These are phyloP conservation scores for Actinomucor elegans DNA, from an alignment of 371 early-diverging fungal species.

Conservation along the genomic window DNA sequence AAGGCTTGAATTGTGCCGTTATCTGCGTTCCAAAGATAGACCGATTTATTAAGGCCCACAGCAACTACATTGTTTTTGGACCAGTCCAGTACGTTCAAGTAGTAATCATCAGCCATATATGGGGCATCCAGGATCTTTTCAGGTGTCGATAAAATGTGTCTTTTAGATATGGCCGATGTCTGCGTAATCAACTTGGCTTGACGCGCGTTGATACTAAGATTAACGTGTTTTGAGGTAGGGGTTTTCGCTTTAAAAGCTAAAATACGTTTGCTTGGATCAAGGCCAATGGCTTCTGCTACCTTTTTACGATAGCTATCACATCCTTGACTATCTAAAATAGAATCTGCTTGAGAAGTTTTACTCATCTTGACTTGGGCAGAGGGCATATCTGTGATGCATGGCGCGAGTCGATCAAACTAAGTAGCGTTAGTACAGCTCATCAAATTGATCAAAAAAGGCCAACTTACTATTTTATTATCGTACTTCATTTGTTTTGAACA, in stretches of 20 bases:
- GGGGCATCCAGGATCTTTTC: constrained; percentile 90
- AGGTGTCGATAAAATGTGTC: constrained; percentile 70
- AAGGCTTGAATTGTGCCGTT: constrained; percentile 75
- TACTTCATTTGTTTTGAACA: constrained; percentile 1
- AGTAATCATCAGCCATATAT: constrained; percentile 94
- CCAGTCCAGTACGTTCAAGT: constrained; percentile 98
- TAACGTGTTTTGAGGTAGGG: background rate
- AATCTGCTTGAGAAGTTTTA: constrained; percentile 29
- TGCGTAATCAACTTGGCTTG: constrained; percentile 32
- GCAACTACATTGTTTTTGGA: constrained; percentile 78
- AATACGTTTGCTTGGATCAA: constrained; percentile 53
- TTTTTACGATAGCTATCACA: constrained; percentile 68
- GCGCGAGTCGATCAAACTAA: constrained; percentile 79
- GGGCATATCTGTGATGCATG: constrained; percentile 62
- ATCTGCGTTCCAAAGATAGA: constrained; percentile 93
- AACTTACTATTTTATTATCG: constrained; percentile 2
- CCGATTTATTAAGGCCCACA: constrained; percentile 83
- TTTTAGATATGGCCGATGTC: constrained; percentile 38
- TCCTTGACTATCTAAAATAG: constrained; percentile 3
- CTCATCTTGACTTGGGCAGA: constrained; percentile 68
- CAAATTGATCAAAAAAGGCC: background rate
- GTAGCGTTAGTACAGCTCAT: too few species aligned
- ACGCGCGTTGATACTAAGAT: constrained; percentile 6
- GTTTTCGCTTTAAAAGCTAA: constrained; percentile 16
- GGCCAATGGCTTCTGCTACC: constrained; percentile 78